Base-by-base conservation (phyloP, 176 grass and related monocot species). In the Zea luxurians region DNA sequence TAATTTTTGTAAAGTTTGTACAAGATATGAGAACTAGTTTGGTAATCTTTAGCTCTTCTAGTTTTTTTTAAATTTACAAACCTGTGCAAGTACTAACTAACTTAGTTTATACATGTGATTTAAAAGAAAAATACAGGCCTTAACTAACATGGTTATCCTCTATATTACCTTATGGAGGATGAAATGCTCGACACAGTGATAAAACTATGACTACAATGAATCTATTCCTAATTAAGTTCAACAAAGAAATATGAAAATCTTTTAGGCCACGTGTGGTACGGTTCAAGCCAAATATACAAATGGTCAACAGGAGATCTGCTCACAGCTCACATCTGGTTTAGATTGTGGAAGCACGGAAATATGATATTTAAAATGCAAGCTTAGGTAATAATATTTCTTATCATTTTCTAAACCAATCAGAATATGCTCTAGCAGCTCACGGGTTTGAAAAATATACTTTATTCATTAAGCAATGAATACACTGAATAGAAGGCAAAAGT, bases 161-260 rank as follows among this genome's bases (percentile, higher is more conserved):
- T 70, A 43, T 20, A 72, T 57, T 44, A 76, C 11, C 4, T 7
- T 13, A 46, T 46, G 42, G 42, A 73, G 12, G 72, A 59, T 42
- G 8, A 60, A 75, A 36, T 52, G 65, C 61, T 52, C 36, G 61
- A 61, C 38, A 44, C 16, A 61, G 27, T 8, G 66, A 61, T 72
- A 72, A 78, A 65, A n/a, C 58, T 6, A 63, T 15, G 40, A 57
- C 2, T 2, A 41, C 2, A 82, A 57, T 57, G 64, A 84, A 65
- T 38, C 18, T 16, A 18, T 64, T 80, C 11, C 57, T 37, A 41
- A 1, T 8, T 48, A 48, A 66, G 9, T 41, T 66, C 16, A 36
- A 54, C 46, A 66, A 53, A 9, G 2, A 17, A 1, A 74, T 15
- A 50, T 37, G 42, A 13, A 10, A 12, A 6, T 17, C 21, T 47